Base-by-base conservation (phyloP, 208 protist genomes). In the Trypanosoma congolense region DNA sequence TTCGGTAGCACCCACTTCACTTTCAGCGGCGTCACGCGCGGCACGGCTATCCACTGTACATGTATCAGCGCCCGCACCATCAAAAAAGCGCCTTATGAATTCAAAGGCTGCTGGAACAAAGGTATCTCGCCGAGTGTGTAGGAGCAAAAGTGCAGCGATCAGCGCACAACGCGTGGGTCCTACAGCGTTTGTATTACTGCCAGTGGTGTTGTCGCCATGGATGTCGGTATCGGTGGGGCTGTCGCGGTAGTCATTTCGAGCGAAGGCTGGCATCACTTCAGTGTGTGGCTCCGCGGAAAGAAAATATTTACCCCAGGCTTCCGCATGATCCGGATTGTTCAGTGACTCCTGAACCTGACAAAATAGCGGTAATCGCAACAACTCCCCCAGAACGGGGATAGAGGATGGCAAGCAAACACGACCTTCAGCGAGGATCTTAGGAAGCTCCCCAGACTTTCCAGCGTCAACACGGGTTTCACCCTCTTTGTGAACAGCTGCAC, bases 61-160 rank as follows among this genome's bases (percentile, higher is more conserved):
- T n/a, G n/a, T n/a, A n/a, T n/a, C 40, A 30, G 41, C 31, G 25
- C 70, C 59, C n/a, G 45, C 33, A 2, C 67, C 65, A 40, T 83
- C 82, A 72, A 93, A 90, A 56, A 79, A 90, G 50, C 57, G 67
- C 10, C 65, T 73, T 26, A 93, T 60, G 44, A 87, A 73, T 22
- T 73, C 51, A 25, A 47, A 69, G n/a, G 70, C 73, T n/a, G 80
- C 73, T 14, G 76, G 67, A 16, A 70, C 59, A 66, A 93, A 93
- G 40, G 63, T 68, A 63, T 93, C 86, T 3, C 77, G 86, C 6
- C 86, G 86, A 21, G 73, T 79, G 60, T 89, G 77, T 40, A 84
- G 78, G 24, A 93, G 64, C 24, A 93, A 40, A 43, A 89, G 55
- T 21, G 80, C 52, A 12, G 89, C 45, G 35, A 90, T 61, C 38